Evolutionary conservation across 345 rosid species (phyloP).

Genomic region (Trapa incisa): DNA sequence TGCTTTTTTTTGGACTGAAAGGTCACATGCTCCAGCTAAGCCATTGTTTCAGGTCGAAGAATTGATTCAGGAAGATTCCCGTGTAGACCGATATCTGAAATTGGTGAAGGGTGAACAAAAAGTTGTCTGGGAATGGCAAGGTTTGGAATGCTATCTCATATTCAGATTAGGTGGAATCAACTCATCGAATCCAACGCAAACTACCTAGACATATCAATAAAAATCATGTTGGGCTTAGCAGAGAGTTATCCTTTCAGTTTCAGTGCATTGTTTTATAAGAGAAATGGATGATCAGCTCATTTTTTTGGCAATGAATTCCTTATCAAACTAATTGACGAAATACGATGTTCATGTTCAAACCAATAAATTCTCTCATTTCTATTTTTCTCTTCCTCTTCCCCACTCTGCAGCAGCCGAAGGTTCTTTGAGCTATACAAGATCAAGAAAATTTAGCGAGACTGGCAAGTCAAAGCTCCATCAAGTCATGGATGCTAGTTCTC

Average conservation of each 20-base stretch:
- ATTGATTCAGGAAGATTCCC: constrained; percentile 77
- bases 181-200: neutral
- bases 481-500: constrained; percentile 13
- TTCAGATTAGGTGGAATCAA: neutral
- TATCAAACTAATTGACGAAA: neutral
- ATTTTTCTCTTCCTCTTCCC: neutral
- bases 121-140: constrained; percentile 99
- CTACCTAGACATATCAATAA: neutral
- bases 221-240: neutral
- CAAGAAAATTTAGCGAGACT: constrained; percentile 28
- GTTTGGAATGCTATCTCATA: constrained; percentile 19
- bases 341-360: neutral
- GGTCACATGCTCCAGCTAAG: neutral
- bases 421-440: constrained; percentile 45
- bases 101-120: constrained; percentile 78
- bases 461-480: constrained; percentile 16
- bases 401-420: constrained; percentile 45
- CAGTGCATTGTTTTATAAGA: neutral
- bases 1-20: neutral
- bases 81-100: constrained; percentile 70
- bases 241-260: neutral
- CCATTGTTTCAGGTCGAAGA: constrained; percentile 60
- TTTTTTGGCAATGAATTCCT: neutral
- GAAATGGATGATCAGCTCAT: neutral
- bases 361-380: neutral